Conservation (phyloP, 192 early-diverging fungal species). For the Kickxella alabastrina region DNA sequence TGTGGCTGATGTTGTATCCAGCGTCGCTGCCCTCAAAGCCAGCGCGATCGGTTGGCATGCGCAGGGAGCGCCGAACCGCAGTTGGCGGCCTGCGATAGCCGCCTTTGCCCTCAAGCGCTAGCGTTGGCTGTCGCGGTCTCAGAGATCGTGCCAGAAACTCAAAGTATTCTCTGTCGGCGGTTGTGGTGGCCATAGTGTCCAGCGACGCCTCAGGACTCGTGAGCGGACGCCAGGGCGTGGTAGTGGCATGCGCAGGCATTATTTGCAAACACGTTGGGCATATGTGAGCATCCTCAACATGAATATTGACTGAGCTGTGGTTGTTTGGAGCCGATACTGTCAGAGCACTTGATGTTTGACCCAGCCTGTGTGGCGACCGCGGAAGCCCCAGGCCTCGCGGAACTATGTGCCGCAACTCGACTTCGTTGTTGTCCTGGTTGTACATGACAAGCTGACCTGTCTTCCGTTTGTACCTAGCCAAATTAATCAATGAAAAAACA, state of each 20-base stretch:
- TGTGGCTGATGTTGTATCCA: not conserved
- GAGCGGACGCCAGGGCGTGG: slow-evolving; percentile 7
- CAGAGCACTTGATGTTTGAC: slow-evolving; percentile 3
- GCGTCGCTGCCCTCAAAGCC: not conserved
- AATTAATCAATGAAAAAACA: too few species aligned
- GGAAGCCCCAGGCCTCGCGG: slow-evolving; percentile 8
- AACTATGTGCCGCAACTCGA: slow-evolving; percentile 46
- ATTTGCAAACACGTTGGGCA: slow-evolving; percentile 28
- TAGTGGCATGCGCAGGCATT: slow-evolving; percentile 6
- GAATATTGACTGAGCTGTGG: slow-evolving; percentile 4
- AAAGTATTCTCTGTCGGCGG: slow-evolving; percentile 41
- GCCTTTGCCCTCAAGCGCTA: slow-evolving; percentile 7
- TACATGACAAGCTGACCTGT: slow-evolving; percentile 62
- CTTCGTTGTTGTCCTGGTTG: slow-evolving; percentile 55
- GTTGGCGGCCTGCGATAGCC: not conserved
- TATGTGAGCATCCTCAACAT: slow-evolving; percentile 5
- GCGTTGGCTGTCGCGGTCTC: slow-evolving; percentile 3
- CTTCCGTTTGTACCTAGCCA: slow-evolving; percentile 22
- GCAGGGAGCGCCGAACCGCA: not conserved
- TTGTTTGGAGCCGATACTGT: slow-evolving; percentile 1
- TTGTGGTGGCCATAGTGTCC: slow-evolving; percentile 1
- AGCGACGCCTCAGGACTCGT: slow-evolving; percentile 2
- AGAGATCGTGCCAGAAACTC: slow-evolving; percentile 29
- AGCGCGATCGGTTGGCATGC: not conserved
- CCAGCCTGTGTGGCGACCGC: not conserved